Evolutionary conservation across 106 monocot species (phyloP).

Genomic region (Hemerocallis citrina): DNA sequence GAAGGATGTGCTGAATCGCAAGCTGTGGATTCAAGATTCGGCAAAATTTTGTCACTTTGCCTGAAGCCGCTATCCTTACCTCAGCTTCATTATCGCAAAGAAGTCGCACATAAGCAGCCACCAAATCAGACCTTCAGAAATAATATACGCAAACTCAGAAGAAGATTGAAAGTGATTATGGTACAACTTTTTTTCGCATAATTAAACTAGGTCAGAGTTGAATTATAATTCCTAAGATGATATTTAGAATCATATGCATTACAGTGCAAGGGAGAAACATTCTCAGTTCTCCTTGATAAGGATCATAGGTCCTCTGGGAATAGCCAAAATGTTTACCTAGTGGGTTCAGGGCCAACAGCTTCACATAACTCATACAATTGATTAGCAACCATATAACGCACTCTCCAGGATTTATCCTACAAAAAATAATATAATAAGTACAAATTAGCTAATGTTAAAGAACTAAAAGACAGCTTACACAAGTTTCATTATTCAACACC

Average conservation of each 20-base stretch:
- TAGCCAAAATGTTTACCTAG: too few species aligned
- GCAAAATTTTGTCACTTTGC: conserved; percentile 71
- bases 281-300: too few species aligned
- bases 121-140: conserved; percentile 52
- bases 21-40: conserved; percentile 56
- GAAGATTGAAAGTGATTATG: too few species aligned
- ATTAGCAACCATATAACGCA: conserved; percentile 96
- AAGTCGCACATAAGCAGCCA: conserved; percentile 73
- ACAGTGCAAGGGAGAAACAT: too few species aligned
- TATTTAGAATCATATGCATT: too few species aligned
- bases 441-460: background rate
- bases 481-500: background rate
- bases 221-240: too few species aligned
- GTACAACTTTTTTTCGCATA: too few species aligned
- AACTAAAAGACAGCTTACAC: background rate
- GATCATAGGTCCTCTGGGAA: too few species aligned
- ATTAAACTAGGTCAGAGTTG: too few species aligned
- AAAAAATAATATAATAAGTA: background rate
- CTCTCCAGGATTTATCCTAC: conserved; percentile 95
- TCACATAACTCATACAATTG: conserved; percentile 93
- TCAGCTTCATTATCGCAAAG: conserved; percentile 77
- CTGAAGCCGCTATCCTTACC: conserved; percentile 71
- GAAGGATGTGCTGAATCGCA: conserved; percentile 63
- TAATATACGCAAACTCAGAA: too few species aligned
- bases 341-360: conserved; percentile 40